Evolutionary conservation across 2,329 filamentous ascomycete genomes (phyloP), one percentile per base, ranked within the genome.

Genomic region (Sarocladiaceae sp.): DNA sequence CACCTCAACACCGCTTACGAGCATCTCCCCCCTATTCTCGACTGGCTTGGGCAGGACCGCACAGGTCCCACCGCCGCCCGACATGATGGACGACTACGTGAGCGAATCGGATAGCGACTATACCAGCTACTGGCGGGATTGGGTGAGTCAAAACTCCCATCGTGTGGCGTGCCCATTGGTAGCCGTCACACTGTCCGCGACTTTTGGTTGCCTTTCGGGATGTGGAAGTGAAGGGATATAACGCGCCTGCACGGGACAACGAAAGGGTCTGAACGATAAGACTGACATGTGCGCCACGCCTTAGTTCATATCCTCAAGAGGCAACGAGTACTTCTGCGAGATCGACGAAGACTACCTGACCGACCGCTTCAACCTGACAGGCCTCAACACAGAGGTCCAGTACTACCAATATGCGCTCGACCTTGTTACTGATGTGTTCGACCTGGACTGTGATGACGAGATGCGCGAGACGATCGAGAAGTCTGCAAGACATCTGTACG

Each of bases 381-480:
- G 93, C 29, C 78, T 98, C 42, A 96, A 97, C 68, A 91, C 88
- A 27, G 93, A 98, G 63, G 93, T 98, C 12, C 88, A 95, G 60
- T 96, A 97, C 72, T 98, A 98, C 60, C 93, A 98, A 67, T 96
- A 98, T 78, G 93, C 93, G 13, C 78, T 98, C 35, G 93, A 98
- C 61, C 80, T 98, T 13, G 88, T 98, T 47, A 98, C 93, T 42
- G 93, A 98, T 58, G 91, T 97, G 40, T 98, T 98, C 66, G 93
- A 98, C 61, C 83, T 97, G 58, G 93, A 98, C 65, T 96, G 93
- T 68, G 91, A 97, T 62, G 93, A 98, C 65, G 91, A 97, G 57
- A 94, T 97, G 82, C 82, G 93, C 51, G 93, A 97, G 70, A 88
- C 90, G 50, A 97, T 98, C 52, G 93, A 98, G 68, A 97, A 96